Evolutionary conservation across 2,329 filamentous ascomycete species (phyloP), one percentile per base, ranked within the genome.

Genomic region (Botrytis squamosa): DNA sequence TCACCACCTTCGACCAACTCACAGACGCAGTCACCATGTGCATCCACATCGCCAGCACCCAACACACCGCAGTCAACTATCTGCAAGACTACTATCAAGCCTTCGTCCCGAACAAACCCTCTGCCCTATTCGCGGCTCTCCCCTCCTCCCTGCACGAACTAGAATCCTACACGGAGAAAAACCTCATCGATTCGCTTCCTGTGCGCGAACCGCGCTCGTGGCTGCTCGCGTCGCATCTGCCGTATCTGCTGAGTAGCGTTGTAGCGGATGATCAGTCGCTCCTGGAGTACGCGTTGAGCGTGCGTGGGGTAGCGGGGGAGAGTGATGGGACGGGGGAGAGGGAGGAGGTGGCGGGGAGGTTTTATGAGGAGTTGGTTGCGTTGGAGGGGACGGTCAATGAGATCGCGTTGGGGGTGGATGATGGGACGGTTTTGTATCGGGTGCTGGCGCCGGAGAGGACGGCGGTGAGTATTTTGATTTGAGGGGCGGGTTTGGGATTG

Each of bases 21-120:
- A 64, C 83, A 65, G 84, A 87, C 75, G 84, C 83, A 8, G 78
- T 85, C 33, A 86, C 84, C 29, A 87, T 87, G 85, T 85, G 84
- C 78, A 86, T 87, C 75, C 85, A 87, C 79, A 84, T 86, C 64
- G 86, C 86, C 9, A 82, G 84, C 1, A 85, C 86, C 0, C 85
- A 85, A 75, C 85, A 87, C 78, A 86, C 82, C 1, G 83, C 85
- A 6, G 83, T 87, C 75, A 87, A 87, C 77, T 87, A 87, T 76
- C 81, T 87, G 0, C 86, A 87, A 74, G 82, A 84, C 75, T 87
- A 85, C 79, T 87, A 87, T 79, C 83, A 85, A 73, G 78, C 82
- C 29, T 86, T 86, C 75, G 85, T 87, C 1, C 71, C 71, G 22
- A 72, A 72, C 42, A 72, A 68, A 40, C 71, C 71, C 6, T 29